These are phyloP conservation scores for Phlebiopsis gigantea DNA, from an alignment of 768 basidiomycete genomes.

Conservation along the genomic window DNA sequence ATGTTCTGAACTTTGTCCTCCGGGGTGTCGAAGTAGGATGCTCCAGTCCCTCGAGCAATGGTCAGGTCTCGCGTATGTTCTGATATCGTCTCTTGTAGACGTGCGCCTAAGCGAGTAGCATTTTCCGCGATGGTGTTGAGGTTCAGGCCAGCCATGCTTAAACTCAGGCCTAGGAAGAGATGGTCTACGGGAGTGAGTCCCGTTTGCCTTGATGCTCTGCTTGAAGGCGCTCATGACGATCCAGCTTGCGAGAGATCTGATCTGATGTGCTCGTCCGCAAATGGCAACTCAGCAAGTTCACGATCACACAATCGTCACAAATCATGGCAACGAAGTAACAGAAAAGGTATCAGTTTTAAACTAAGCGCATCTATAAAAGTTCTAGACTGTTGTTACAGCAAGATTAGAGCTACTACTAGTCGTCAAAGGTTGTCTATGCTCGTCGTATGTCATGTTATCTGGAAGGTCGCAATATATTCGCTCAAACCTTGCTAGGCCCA, in stretches of 20 bases:
- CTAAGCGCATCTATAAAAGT: not conserved
- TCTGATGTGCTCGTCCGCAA: too few species aligned
- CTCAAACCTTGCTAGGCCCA: constrained; percentile 4
- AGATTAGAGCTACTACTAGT: not conserved
- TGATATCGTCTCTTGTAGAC: constrained; percentile 77
- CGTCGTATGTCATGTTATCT: not conserved
- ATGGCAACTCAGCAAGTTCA: too few species aligned
- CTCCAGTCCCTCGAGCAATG: constrained; percentile 48
- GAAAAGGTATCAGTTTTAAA: not conserved
- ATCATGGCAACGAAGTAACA: too few species aligned
- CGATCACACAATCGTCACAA: too few species aligned
- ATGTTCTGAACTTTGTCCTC: constrained; percentile 86
- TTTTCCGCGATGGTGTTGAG: constrained; percentile 61
- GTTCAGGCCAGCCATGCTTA: constrained; percentile 23
- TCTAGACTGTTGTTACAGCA: not conserved
- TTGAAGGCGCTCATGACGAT: not conserved
- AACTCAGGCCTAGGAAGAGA: not conserved
- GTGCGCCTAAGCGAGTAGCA: constrained; percentile 76
- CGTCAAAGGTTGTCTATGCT: not conserved
- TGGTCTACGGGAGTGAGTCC: not conserved
- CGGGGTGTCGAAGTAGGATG: constrained; percentile 58
- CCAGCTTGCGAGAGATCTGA: not conserved
- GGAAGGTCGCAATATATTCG: not conserved
- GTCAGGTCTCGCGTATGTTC: constrained; percentile 74
- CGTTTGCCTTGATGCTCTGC: not conserved